Conservation (phyloP, 345 rosid species). For the Gossypium ekmanianum region DNA sequence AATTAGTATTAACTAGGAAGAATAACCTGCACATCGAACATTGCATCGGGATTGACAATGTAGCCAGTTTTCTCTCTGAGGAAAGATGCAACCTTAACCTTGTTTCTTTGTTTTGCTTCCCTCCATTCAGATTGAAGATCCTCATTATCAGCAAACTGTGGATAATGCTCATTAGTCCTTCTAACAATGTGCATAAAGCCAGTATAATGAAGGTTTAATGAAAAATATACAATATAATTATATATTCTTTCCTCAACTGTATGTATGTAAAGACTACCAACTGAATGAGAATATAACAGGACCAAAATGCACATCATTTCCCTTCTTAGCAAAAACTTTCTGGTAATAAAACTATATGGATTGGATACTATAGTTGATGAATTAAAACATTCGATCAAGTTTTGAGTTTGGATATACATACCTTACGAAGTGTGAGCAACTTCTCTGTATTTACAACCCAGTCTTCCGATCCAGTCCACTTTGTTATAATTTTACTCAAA, state of each 20-base stretch:
- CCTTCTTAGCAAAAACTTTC: not conserved
- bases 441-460: constrained; percentile 64
- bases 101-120: constrained; percentile 52
- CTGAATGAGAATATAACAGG: not conserved
- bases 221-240: not conserved
- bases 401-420: constrained; percentile 14
- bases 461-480: constrained; percentile 64
- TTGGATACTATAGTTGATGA: constrained; percentile 1
- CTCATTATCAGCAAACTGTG: constrained; percentile 57
- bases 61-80: constrained; percentile 54
- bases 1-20: not conserved
- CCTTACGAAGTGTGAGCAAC: constrained; percentile 51
- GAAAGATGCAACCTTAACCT: constrained; percentile 53
- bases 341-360: not conserved
- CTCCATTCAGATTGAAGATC: constrained; percentile 57
- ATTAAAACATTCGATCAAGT: not conserved
- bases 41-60: constrained; percentile 47
- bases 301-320: not conserved
- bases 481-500: constrained; percentile 56
- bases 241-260: not conserved
- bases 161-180: constrained; percentile 10
- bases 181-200: not conserved
- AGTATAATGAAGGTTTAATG: not conserved
- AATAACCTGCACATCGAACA: constrained; percentile 62
- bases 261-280: not conserved